Base-by-base conservation (phyloP, 1,284 basidiomycete species). In the Ustilago lituana region DNA sequence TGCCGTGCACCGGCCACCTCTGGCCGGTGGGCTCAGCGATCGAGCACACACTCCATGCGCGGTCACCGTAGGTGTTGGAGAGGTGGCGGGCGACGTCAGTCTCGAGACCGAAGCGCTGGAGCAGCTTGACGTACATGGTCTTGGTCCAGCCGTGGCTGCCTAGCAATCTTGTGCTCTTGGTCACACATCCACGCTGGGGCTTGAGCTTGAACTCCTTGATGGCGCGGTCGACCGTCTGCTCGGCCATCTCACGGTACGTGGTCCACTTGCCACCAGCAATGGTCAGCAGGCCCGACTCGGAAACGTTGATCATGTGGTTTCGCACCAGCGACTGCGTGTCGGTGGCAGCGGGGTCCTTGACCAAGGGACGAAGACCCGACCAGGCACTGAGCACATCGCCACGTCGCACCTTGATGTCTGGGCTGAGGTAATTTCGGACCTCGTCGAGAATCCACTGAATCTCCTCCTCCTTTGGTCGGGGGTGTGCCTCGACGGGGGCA, bases 241-340 rank as follows among this genome's bases (percentile, higher is more conserved):
- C 88, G 27, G 95, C 93, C 95, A 98, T 98, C 48, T 90, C 90
- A 27, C 80, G 76, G 83, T 98, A 98, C 26, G 95, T 98, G 50
- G 95, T 98, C 95, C 95, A 98, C 84, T 98, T 98, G 5, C 95
- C 95, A 41, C 95, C 95, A 7, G 93, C 93, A 76, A 98, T 95
- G 17, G 94, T 98, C 61, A 98, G 84, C 71, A 98, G 85, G 19
- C 94, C 94, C 66, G 88, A 89, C 27, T 87, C 86, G 49, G 87
- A 88, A 36, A 94, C 88, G 83, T 94, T 88, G 78, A 97, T 92
- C 87, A 98, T 89, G 85, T 98, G 95, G 83, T 91, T 97, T 77
- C 95, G 86, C 35, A 98, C 95, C 53, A 98, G 85, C 3, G 90
- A 91, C 84, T 95, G 89, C 27, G 94, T 97, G 81, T 87, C 85